A percentile compares a stretch with the other conserved stretches of the same genome.
These are phyloP conservation scores for Solanum virginianum DNA, from an alignment of 257 asterid species.

Conservation along the genomic window DNA sequence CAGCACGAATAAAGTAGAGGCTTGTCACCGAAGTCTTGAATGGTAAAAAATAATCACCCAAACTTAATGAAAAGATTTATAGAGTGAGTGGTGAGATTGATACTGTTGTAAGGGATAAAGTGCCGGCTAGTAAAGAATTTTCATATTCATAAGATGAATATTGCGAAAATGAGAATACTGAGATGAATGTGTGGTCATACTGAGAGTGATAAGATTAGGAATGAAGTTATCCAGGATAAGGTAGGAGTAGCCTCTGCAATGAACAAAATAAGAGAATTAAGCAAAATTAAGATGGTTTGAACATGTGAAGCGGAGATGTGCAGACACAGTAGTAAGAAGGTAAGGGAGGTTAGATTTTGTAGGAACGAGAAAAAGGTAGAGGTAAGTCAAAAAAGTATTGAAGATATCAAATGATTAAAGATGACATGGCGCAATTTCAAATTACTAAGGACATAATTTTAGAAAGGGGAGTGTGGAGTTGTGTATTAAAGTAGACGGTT, in stretches of 20 bases:
- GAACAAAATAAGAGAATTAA: not conserved
- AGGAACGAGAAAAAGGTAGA: not conserved
- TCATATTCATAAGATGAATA: not conserved
- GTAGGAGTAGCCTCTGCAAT: not conserved
- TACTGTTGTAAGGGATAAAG: not conserved
- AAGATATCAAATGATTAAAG: not conserved
- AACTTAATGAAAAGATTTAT: not conserved
- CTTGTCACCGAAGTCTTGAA: not conserved
- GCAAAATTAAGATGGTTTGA: not conserved
- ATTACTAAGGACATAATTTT: not conserved
- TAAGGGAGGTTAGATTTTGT: not conserved
- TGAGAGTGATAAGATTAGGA: not conserved
- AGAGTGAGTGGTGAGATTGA: not conserved
- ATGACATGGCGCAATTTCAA: not conserved
- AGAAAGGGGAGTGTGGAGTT: not conserved
- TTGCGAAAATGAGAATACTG: not conserved
- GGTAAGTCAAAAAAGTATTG: not conserved
- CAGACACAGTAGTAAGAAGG: not conserved
- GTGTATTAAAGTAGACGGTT: not conserved
- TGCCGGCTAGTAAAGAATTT: not conserved
- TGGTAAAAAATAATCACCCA: not conserved
- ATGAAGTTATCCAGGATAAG: not conserved
- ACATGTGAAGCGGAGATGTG: not conserved
- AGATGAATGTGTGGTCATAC: not conserved
- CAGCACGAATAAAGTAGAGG: not conserved